A percentile compares a stretch with the other conserved stretches of the same genome.
phyloP scores from a whole-genome alignment of 805 yeast species.

The Pichia gijzeniarum region DNA sequence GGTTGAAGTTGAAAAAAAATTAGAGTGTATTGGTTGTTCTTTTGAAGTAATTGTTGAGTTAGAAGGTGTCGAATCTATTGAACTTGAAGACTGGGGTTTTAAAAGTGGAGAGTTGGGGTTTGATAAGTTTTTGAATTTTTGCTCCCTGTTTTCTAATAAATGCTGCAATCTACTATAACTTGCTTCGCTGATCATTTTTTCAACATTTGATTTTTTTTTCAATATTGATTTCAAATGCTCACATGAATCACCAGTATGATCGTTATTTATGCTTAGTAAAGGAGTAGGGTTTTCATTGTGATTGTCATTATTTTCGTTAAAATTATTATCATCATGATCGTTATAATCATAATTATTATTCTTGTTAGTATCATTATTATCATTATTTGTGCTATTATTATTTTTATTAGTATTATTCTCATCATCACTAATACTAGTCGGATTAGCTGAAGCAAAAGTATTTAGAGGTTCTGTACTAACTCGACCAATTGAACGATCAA shows the following conservation, averaged over 20 bases:
- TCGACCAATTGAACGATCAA: not conserved
- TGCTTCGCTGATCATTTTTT: constrained; percentile 65
- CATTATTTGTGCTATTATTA: not conserved
- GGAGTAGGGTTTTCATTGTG: constrained; percentile 7
- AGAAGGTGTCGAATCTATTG: not conserved
- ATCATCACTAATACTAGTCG: too few relatives aligned
- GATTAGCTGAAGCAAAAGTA: too few relatives aligned
- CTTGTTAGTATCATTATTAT: not conserved
- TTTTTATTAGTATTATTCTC: not conserved
- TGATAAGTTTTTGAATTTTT: constrained; percentile 21
- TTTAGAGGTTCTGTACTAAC: too few relatives aligned
- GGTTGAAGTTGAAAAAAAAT: constrained; percentile 10
- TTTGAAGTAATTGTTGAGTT: not conserved
- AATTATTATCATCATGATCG: not conserved
- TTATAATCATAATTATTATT: not conserved
- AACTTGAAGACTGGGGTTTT: constrained; percentile 18
- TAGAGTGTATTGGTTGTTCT: not conserved
- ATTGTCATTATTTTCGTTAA: constrained; percentile 6
- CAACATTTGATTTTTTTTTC: constrained; percentile 80
- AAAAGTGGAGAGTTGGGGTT: constrained; percentile 24
- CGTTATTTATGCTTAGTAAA: constrained; percentile 5
- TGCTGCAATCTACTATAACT: constrained; percentile 29
- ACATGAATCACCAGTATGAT: constrained; percentile 1
- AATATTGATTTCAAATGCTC: constrained; percentile 70
- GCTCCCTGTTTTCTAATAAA: constrained; percentile 27